Conservation (phyloP, 176 grass and related monocot genomes). For the Rhynchospora tenuis region DNA sequence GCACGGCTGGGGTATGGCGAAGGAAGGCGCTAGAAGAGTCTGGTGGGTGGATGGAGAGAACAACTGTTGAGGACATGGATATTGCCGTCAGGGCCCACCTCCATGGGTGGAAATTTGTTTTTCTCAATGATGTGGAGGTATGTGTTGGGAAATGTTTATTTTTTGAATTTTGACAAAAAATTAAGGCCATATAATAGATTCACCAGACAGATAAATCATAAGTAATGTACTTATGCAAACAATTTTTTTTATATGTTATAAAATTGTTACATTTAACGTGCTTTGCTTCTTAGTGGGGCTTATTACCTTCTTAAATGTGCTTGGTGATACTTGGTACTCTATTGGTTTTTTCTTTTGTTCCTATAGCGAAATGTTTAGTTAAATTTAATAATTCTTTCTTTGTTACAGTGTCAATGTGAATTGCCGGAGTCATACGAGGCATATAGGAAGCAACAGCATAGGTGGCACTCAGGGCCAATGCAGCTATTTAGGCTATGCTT, state of each 20-base stretch:
- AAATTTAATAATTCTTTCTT: neutral
- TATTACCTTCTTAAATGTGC: too few species aligned
- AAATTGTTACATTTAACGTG: neutral
- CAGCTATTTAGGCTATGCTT: conserved; percentile 94
- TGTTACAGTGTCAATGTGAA: conserved; percentile 85
- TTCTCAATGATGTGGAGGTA: conserved; percentile 96
- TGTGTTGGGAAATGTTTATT: neutral
- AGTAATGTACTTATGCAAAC: neutral
- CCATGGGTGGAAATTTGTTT: conserved; percentile 90
- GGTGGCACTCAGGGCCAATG: conserved; percentile 99
- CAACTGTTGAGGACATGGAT: conserved; percentile 98
- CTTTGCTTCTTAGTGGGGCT: neutral
- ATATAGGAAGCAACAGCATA: conserved; percentile 98
- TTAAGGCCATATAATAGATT: neutral
- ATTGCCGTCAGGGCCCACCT: conserved; percentile 92
- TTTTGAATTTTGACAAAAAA: neutral
- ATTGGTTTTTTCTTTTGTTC: neutral
- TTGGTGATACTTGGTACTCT: too few species aligned
- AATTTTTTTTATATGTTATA: neutral
- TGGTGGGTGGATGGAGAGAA: conserved; percentile 92
- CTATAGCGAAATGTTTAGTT: neutral
- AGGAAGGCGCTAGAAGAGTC: conserved; percentile 88
- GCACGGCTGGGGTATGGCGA: conserved; percentile 92
- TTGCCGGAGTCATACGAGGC: conserved; percentile 97
- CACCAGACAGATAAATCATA: neutral